phyloP scores from a whole-genome alignment of 768 basidiomycete species.

The Cystobasidium ongulense region DNA sequence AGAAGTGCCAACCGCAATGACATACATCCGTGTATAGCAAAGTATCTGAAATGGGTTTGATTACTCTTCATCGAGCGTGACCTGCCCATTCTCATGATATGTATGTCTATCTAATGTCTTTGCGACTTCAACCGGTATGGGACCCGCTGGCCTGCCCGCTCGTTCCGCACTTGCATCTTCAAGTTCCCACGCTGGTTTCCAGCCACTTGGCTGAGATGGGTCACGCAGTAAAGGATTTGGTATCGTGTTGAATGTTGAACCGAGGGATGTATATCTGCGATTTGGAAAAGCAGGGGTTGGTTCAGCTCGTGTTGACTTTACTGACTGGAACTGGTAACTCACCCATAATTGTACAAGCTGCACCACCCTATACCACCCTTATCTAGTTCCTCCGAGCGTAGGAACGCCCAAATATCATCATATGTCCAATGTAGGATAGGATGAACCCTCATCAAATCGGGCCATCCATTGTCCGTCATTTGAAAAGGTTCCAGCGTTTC shows the following conservation, averaged over 20 bases:
- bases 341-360: slow-evolving; percentile 83
- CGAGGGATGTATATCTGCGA: slow-evolving; percentile 87
- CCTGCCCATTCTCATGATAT: not conserved
- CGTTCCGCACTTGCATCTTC: slow-evolving; percentile 65
- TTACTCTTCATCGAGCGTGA: not conserved
- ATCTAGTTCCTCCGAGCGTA: slow-evolving; percentile 48
- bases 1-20: too few species aligned
- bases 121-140: slow-evolving; percentile 15
- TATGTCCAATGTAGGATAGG: slow-evolving; percentile 96
- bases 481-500: slow-evolving; percentile 64
- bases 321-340: slow-evolving; percentile 38
- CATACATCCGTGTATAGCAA: too few species aligned
- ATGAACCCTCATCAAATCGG: slow-evolving; percentile 77
- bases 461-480: slow-evolving; percentile 85
- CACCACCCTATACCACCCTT: slow-evolving; percentile 68
- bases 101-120: not conserved
- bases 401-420: slow-evolving; percentile 76
- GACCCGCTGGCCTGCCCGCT: slow-evolving; percentile 39
- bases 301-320: not conserved
- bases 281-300: not conserved
- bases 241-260: slow-evolving; percentile 88
- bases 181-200: slow-evolving; percentile 73
- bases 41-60: not conserved
- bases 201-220: slow-evolving; percentile 46
- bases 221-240: slow-evolving; percentile 71